Conservation (phyloP, 164 flowering plant species). For the Stephania cephalantha region DNA sequence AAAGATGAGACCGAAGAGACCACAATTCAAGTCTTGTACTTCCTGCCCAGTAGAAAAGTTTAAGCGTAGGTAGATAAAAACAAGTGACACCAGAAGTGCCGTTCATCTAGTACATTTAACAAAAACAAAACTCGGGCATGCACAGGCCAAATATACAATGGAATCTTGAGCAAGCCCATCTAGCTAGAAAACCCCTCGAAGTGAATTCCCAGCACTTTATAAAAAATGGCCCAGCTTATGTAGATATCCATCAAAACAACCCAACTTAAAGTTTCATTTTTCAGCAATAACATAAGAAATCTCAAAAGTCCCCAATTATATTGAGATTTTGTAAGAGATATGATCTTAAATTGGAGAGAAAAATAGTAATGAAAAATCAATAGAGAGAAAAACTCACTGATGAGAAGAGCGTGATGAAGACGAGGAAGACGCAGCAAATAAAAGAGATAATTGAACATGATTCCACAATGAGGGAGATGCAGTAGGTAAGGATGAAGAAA, state of each 20-base stretch:
- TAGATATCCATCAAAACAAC: too few species aligned
- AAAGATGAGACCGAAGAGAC: neutral
- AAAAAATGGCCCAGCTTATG: too few species aligned
- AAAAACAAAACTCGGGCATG: neutral
- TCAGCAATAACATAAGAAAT: too few species aligned
- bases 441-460: constrained; percentile 75
- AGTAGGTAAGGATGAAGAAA: constrained; percentile 17
- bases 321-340: neutral
- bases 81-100: neutral
- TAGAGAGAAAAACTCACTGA: constrained; percentile 51
- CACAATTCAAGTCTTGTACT: neutral
- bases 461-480: constrained; percentile 59
- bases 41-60: neutral
- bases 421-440: constrained; percentile 30
- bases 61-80: neutral
- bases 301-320: too few species aligned
- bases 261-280: too few species aligned
- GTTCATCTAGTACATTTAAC: neutral
- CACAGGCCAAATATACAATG: neutral
- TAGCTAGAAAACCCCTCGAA: neutral
- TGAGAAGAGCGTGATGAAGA: constrained; percentile 37
- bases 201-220: too few species aligned
- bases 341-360: constrained; percentile 10
- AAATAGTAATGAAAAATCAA: neutral
- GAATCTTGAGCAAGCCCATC: too few species aligned